Base-by-base conservation (phyloP, 2,329 filamentous ascomycete species). In the Chrysosporium queenslandicum region DNA sequence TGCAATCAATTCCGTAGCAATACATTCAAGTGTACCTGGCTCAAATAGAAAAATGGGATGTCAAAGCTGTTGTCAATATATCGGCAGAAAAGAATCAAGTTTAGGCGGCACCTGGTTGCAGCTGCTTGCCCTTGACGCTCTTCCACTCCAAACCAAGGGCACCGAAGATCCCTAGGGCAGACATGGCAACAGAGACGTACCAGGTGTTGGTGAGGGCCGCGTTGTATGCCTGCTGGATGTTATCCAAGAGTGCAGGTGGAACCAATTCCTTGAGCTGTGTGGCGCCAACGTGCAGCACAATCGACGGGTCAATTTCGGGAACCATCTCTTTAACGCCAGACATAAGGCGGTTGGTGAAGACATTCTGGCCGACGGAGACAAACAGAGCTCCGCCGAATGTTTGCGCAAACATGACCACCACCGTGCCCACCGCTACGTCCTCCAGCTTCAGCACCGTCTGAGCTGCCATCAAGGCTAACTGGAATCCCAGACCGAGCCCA, bases 221-320 rank as follows among this genome's bases (percentile, higher is more conserved):
- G 61, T 86, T 86, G 68, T 87, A 87, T 0, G 81, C 83, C 0
- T 70, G 57, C 1, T 82, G 69, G 7, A 89, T 81, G 0, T 71
- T 67, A 1, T 64, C 61, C 3, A 82, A 64, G 53, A 73, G 77
- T 54, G 78, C 59, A 0, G 67, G 58, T 0, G 76, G 70, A 18
- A 87, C 77, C 2, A 71, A 62, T 0, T 68, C 61, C 55, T 77
- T 75, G 20, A 90, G 70, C 45, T 80, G 74, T 0, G 83, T 88
- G 1, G 77, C 77, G 27, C 77, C 78, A 7, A 70, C 69, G 1
- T 59, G 59, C 9, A 74, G 61, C 1, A 78, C 71, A 18, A 71
- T 56, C 12, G 51, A 56, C 0, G 74, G 64, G 50, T 75, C 61
- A 7, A 77, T 60, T 20, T 66, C 68, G 0, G 74, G 73, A 1